Evolutionary conservation across 2,329 filamentous ascomycete genomes (phyloP).

Genomic region (Epichloe glyceriae): DNA sequence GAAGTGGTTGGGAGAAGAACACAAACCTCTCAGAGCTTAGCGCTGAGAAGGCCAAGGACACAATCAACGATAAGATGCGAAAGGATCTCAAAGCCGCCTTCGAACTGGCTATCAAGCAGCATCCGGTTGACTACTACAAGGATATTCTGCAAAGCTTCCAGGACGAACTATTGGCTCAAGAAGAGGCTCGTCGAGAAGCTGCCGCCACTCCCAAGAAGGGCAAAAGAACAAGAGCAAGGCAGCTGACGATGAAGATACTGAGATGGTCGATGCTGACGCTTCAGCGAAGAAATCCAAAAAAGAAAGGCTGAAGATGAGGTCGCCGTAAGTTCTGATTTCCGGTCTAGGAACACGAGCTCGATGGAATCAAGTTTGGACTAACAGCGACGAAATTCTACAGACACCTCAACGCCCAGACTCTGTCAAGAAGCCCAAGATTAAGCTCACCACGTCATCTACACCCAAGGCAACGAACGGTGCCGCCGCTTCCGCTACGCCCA

Average conservation of each 20-base stretch:
- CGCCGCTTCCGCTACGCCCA: slow-evolving; percentile 21
- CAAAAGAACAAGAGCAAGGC: slow-evolving; percentile 37
- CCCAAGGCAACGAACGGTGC: slow-evolving; percentile 57
- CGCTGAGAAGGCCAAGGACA: slow-evolving; percentile 53
- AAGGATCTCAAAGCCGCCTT: slow-evolving; percentile 73
- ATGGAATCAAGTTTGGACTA: background rate
- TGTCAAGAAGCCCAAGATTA: slow-evolving; percentile 56
- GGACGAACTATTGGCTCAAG: slow-evolving; percentile 49
- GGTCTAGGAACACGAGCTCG: background rate
- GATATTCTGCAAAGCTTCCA: slow-evolving; percentile 57
- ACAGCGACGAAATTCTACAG: slow-evolving; percentile 18
- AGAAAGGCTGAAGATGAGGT: slow-evolving; percentile 77
- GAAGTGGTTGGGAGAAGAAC: slow-evolving; percentile 84
- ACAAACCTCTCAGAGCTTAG: slow-evolving; percentile 68
- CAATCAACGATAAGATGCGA: slow-evolving; percentile 62
- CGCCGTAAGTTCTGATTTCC: slow-evolving; percentile 25
- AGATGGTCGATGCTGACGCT: slow-evolving; percentile 50
- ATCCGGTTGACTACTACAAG: slow-evolving; percentile 76
- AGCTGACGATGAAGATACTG: slow-evolving; percentile 43
- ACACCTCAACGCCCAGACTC: slow-evolving; percentile 47
- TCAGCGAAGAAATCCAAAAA: slow-evolving; percentile 52
- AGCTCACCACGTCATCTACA: slow-evolving; percentile 50
- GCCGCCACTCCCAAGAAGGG: slow-evolving; percentile 26
- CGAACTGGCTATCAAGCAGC: slow-evolving; percentile 61
- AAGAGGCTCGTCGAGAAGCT: slow-evolving; percentile 31